A percentile compares a stretch with the other conserved stretches of the same genome.
phyloP scores from a whole-genome alignment of 1,284 basidiomycete species.

The Blastosporella zonata region DNA sequence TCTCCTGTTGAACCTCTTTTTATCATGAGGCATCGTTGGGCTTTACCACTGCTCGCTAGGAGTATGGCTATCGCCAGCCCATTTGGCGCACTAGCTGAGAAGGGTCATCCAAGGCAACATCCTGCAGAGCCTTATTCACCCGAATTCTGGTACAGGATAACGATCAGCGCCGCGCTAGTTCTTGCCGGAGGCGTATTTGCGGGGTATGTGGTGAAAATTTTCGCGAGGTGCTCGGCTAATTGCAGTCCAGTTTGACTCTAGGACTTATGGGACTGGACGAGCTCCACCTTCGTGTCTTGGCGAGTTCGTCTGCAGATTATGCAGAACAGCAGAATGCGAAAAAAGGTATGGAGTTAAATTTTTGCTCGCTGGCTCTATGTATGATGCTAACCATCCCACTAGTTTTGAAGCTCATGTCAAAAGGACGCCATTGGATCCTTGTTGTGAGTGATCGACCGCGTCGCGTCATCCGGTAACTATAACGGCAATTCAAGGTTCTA shows the following conservation, averaged over 20 bases:
- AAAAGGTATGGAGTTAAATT: slow-evolving; percentile 49
- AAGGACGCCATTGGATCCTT: slow-evolving; percentile 92
- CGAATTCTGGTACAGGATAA: slow-evolving; percentile 69
- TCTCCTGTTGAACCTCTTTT: neutral
- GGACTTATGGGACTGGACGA: slow-evolving; percentile 96
- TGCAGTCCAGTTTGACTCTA: slow-evolving; percentile 64
- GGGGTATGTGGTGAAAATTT: slow-evolving; percentile 50
- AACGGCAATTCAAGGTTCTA: slow-evolving; percentile 54
- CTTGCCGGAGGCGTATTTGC: slow-evolving; percentile 83
- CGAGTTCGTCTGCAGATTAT: slow-evolving; percentile 73
- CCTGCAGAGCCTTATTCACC: slow-evolving; percentile 29
- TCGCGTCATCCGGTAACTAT: neutral
- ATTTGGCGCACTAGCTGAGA: slow-evolving; percentile 3
- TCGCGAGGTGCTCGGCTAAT: neutral
- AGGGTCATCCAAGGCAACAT: slow-evolving; percentile 2
- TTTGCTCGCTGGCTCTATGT: neutral
- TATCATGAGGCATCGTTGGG: slow-evolving; percentile 17
- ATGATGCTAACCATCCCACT: neutral
- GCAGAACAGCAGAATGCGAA: slow-evolving; percentile 68
- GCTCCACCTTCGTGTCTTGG: slow-evolving; percentile 84
- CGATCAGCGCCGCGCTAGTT: slow-evolving; percentile 65
- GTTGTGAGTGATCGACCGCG: slow-evolving; percentile 54
- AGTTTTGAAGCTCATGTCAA: slow-evolving; percentile 77
- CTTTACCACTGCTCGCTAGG: slow-evolving; percentile 9
- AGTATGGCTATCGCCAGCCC: slow-evolving; percentile 15